Base-by-base conservation (phyloP, 2,329 filamentous ascomycete genomes). In the Blumeria graminis region DNA sequence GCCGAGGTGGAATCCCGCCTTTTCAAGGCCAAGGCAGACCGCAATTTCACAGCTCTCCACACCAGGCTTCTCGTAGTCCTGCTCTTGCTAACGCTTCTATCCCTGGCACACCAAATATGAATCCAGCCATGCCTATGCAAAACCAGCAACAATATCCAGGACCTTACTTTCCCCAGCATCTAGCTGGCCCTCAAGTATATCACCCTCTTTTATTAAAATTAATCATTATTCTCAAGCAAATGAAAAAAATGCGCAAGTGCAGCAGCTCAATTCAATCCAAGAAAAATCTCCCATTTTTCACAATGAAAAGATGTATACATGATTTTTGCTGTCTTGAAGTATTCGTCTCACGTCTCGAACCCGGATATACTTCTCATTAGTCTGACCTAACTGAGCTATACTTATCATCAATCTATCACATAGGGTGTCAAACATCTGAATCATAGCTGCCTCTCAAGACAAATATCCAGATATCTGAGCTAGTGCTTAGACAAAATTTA, bases 41-140 rank as follows among this genome's bases (percentile, higher is more conserved):
- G 48, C 73, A 73, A 63, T 77, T 74, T 62, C 74, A 76, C 45
- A 81, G 81, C 71, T 84, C 81, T 43, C 82, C 81, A 39, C 79
- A 82, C 63, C 76, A 81, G 61, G 70, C 72, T 56, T 75, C 76
- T 65, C 71, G 75, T 60, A 83, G 83, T 71, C 77, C 84, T 60
- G 80, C 81, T 35, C 71, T 84, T 56, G 71, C 79, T 13, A 39
- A 50, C 33, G 76, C 76, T 57, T 79, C 80, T 38, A 75, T 83
- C 63, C 81, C 82, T 57, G 76, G 76, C 60, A 84, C 82, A 34
- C 81, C 85, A 60, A 79, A 83, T 71, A 81, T 81, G 80, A 76
- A 72, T 57, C 72, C 74, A 45, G 76, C 76, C 54, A 81, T 87
- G 68, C 76, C 84, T 53, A 84, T 85, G 69, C 74, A 74, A 68